Evolutionary conservation across 352 stramenopile genomes (phyloP), one percentile per base, ranked within the genome.

Genomic region (Thraustotheca clavata): DNA sequence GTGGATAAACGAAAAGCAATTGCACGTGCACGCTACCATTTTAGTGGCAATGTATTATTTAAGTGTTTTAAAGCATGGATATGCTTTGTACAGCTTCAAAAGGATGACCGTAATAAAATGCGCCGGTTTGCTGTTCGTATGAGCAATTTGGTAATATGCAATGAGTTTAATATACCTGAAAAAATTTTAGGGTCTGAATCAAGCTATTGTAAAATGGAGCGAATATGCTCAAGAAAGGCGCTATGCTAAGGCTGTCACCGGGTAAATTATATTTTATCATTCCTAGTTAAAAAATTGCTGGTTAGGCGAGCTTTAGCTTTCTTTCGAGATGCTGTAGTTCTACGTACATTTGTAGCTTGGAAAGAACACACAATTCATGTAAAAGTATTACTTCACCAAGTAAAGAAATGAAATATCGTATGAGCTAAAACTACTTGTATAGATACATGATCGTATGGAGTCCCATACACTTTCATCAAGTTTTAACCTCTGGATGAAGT

Each of bases 51-150:
- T 16, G 75, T 84, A 0, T 67, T 78, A 31, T 73, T 73, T 5
- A 90, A 89, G 60, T 90, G 80, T 66, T 93, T 75, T 70, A 20
- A 83, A 7, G 62, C 66, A 24, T 93, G 83, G 83, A 71, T 72
- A 24, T 68, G 72, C 39, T 59, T 71, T 20, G 43, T 48, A 0
- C 1, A 59, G 20, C 47, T 67, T 22, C 6, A 16, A 18, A 16
- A 67, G 9, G 77, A 86, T 39, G 69, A 76, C 0, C 57, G 82
- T 14, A 57, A 74, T 1, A 59, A 78, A 33, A 69, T 55, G 29
- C 57, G 90, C 6, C 75, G 71, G 20, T 27, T 87, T 1, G 86
- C 78, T 1, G 68, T 65, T 8, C 71, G 75, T 3, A 62, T 93
- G 6, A 32, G 43, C 40, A 54, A 65, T 20, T 32, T 65, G 12